These are phyloP conservation scores for Fraxinus americana DNA, from an alignment of 257 asterid genomes.

Conservation along the genomic window DNA sequence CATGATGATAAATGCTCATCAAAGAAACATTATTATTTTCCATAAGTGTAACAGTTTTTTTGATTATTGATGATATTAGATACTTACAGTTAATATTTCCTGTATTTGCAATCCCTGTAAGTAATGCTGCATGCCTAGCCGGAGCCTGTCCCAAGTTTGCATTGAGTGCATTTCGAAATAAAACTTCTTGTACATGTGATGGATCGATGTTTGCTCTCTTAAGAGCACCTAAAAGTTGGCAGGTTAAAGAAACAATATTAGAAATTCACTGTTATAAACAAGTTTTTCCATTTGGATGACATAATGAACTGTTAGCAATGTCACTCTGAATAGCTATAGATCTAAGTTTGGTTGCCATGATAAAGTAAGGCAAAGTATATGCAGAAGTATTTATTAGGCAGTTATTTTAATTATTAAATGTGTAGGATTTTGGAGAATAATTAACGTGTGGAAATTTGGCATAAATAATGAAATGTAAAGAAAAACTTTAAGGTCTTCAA, in stretches of 20 bases:
- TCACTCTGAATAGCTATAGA: slow-evolving; percentile 87
- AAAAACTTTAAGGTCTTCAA: no score
- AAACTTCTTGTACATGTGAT: slow-evolving; percentile 84
- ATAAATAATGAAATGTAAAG: no score
- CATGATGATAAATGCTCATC: background rate
- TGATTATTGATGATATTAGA: background rate
- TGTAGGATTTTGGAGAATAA: no score
- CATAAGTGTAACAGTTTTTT: background rate
- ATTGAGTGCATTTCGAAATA: slow-evolving; percentile 92
- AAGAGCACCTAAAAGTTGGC: slow-evolving; percentile 71
- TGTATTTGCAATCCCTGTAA: slow-evolving; percentile 86
- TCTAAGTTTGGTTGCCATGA: slow-evolving; percentile 97
- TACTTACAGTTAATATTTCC: slow-evolving; percentile 22
- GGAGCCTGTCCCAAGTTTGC: slow-evolving; percentile 99
- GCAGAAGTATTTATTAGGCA: no score
- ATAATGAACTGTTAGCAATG: slow-evolving; percentile 22
- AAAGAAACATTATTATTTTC: background rate
- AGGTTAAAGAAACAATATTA: slow-evolving; percentile 15
- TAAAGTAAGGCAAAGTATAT: no score
- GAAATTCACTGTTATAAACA: background rate
- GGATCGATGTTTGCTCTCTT: slow-evolving; percentile 89
- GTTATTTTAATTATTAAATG: no score
- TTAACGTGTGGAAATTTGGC: no score
- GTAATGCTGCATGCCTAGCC: slow-evolving; percentile 95
- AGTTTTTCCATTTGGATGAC: slow-evolving; percentile 6